These are phyloP conservation scores for Phalaenopsis equestris DNA, from an alignment of 106 monocot species.

Conservation along the genomic window DNA sequence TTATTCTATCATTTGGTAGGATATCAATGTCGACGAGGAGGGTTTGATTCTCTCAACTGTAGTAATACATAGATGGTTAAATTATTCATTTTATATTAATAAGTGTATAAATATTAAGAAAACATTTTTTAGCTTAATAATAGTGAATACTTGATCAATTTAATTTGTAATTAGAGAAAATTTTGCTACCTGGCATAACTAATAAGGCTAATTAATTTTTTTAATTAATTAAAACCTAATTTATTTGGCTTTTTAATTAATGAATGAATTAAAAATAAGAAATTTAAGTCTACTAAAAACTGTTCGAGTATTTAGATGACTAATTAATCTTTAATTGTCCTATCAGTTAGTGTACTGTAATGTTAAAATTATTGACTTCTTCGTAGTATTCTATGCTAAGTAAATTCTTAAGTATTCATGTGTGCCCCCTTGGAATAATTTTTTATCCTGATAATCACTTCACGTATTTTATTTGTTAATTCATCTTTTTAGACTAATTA, in stretches of 20 bases:
- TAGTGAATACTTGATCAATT: neutral
- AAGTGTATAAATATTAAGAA: neutral
- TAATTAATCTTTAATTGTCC: neutral
- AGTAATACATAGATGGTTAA: neutral
- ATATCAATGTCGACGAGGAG: neutral
- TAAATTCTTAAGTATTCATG: no score
- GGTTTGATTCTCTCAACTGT: neutral
- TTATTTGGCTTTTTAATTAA: neutral
- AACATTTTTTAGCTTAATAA: neutral
- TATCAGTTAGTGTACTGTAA: neutral
- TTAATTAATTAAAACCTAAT: neutral
- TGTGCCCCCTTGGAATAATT: no score
- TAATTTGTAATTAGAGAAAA: neutral
- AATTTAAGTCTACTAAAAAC: no score
- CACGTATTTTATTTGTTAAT: no score
- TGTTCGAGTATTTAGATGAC: no score
- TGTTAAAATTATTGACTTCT: neutral
- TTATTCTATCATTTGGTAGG: neutral
- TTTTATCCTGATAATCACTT: no score
- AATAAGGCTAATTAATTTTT: neutral
- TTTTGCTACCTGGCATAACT: neutral
- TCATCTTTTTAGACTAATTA: no score
- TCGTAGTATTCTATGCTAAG: no score
- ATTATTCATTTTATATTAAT: neutral
- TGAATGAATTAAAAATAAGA: no score